A percentile compares a stretch with the other conserved stretches of the same genome.
phyloP scores from a whole-genome alignment of 2,329 filamentous ascomycete species.

The Talaromyces piceae region DNA sequence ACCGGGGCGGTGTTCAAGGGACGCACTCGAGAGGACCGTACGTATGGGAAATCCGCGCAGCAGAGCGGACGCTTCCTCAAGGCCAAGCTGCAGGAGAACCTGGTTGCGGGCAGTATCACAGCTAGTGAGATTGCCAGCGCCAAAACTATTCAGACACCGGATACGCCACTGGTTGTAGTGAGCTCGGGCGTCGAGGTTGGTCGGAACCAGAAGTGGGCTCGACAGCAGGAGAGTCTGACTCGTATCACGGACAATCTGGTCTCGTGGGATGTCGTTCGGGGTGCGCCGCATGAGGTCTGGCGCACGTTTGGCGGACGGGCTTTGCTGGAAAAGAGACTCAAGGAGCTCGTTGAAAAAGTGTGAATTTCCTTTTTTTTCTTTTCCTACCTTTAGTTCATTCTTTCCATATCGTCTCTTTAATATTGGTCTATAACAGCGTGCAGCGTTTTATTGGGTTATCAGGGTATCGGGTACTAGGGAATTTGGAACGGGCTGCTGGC shows the following conservation, averaged over 20 bases:
- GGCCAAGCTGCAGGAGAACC: constrained; percentile 83
- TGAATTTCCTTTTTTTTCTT: too few species aligned
- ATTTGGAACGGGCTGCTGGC: too few species aligned
- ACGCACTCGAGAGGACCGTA: constrained; percentile 70
- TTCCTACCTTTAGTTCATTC: too few species aligned
- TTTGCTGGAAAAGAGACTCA: constrained; percentile 71
- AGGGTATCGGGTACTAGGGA: too few species aligned
- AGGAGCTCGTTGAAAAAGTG: constrained; percentile 43
- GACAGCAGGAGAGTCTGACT: constrained; percentile 77
- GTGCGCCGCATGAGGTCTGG: constrained; percentile 86
- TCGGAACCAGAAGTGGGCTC: constrained; percentile 64
- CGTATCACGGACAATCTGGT: constrained; percentile 70
- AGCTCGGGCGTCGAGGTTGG: constrained; percentile 70
- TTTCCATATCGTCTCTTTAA: too few species aligned
- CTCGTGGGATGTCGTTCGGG: constrained; percentile 78
- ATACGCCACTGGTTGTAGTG: constrained; percentile 70
- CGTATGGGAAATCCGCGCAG: constrained; percentile 72
- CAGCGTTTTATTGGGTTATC: too few species aligned
- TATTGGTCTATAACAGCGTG: too few species aligned
- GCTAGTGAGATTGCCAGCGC: constrained; percentile 74
- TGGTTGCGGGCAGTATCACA: constrained; percentile 78
- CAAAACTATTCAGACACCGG: constrained; percentile 59
- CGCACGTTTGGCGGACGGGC: constrained; percentile 61
- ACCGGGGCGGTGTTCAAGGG: constrained; percentile 75
- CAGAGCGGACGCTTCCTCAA: constrained; percentile 80